These are phyloP conservation scores for Adansonia rubrostipa DNA, from an alignment of 441 rosid genomes.

Conservation along the genomic window DNA sequence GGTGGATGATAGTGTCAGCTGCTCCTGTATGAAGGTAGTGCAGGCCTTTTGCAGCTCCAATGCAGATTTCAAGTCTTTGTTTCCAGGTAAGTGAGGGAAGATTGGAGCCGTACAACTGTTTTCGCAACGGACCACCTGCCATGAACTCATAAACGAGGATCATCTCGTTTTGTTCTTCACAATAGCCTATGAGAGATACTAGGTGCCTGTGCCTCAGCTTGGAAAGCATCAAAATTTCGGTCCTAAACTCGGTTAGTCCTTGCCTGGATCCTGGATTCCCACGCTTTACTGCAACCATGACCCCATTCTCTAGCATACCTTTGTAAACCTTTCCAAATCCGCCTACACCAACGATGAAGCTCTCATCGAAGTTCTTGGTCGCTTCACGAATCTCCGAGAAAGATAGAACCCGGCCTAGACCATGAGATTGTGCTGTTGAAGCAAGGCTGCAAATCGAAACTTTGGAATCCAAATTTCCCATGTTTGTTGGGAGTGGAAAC, in stretches of 20 bases:
- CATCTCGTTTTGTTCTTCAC: conserved; percentile 76
- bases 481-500: conserved; percentile 28
- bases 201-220: conserved; percentile 86
- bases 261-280: conserved; percentile 62
- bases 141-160: conserved; percentile 87
- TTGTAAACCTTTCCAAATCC: conserved; percentile 88
- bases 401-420: conserved; percentile 29
- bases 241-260: conserved; percentile 72
- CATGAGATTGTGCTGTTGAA: conserved; percentile 31
- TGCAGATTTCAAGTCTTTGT: conserved; percentile 78
- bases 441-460: conserved; percentile 31
- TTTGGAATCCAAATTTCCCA: conserved; percentile 33
- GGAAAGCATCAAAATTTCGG: conserved; percentile 85
- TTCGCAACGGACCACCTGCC: conserved; percentile 79
- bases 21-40: conserved; percentile 96
- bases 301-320: conserved; percentile 69
- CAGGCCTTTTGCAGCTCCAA: conserved; percentile 85
- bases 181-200: conserved; percentile 82
- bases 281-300: conserved; percentile 80
- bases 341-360: conserved; percentile 73
- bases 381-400: conserved; percentile 54
- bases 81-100: conserved; percentile 66
- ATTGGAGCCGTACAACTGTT: conserved; percentile 61
- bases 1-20: conserved; percentile 74
- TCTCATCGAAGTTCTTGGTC: conserved; percentile 61